Conservation (phyloP, 2,329 filamentous ascomycete genomes). For the Neofusicoccum kwambonambiense region DNA sequence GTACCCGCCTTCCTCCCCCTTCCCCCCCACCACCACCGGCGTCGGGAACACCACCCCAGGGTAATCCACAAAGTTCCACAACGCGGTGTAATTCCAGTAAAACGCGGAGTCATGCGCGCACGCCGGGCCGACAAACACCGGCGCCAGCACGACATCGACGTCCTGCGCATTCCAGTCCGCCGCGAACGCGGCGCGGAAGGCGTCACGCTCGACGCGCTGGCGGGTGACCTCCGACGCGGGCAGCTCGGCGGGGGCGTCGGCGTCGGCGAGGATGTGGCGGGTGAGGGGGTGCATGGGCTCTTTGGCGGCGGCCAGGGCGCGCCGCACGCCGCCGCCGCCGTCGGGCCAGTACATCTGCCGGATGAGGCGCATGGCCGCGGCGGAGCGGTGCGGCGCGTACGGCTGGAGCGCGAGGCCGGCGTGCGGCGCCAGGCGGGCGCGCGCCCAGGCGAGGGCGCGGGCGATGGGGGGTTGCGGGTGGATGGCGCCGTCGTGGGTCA, state of each 20-base stretch:
- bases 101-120: slow-evolving; percentile 25
- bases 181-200: slow-evolving; percentile 22
- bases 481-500: slow-evolving; percentile 40
- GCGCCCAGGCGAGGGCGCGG: slow-evolving; percentile 39
- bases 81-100: slow-evolving; percentile 26
- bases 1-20: no score
- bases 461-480: slow-evolving; percentile 40
- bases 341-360: slow-evolving; percentile 50
- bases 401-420: slow-evolving; percentile 28
- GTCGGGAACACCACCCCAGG: slow-evolving; percentile 26
- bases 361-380: slow-evolving; percentile 34
- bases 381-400: slow-evolving; percentile 34
- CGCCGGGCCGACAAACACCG: slow-evolving; percentile 25
- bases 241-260: slow-evolving; percentile 16
- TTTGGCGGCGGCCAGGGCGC: slow-evolving; percentile 36
- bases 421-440: slow-evolving; percentile 16
- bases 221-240: slow-evolving; percentile 18
- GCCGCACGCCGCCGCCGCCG: slow-evolving; percentile 34
- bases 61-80: slow-evolving; percentile 27
- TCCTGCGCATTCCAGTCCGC: slow-evolving; percentile 25
- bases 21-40: slow-evolving; percentile 20
- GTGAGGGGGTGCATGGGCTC: slow-evolving; percentile 50
- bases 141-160: slow-evolving; percentile 26
- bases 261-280: slow-evolving; percentile 22
- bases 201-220: slow-evolving; percentile 20